These are phyloP conservation scores for Suillus americanus DNA, from an alignment of 768 basidiomycete species.

Conservation along the genomic window DNA sequence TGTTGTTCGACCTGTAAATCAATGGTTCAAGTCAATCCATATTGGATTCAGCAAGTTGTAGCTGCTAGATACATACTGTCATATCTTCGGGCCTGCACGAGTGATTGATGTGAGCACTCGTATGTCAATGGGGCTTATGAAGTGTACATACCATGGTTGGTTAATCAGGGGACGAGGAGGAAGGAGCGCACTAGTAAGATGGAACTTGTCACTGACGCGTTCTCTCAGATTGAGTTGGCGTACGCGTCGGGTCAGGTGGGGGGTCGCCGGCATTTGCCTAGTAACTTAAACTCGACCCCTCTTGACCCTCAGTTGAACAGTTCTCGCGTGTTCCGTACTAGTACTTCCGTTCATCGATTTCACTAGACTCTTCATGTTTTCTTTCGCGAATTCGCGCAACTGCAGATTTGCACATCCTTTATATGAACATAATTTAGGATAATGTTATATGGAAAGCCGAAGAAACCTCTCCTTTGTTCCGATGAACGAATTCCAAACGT, in stretches of 20 bases:
- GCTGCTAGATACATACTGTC: conserved; percentile 65
- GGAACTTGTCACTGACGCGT: conserved; percentile 24
- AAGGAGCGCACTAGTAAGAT: background rate
- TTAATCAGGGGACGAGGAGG: conserved; percentile 14
- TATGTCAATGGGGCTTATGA: background rate
- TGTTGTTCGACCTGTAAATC: conserved; percentile 80
- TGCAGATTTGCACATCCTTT: background rate
- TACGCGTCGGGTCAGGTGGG: conserved; percentile 20
- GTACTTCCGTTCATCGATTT: background rate
- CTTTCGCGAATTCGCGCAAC: background rate
- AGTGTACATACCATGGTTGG: conserved; percentile 47
- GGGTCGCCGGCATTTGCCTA: conserved; percentile 1
- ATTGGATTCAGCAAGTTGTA: conserved; percentile 3
- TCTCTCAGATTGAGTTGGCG: conserved; percentile 10
- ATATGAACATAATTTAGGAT: background rate
- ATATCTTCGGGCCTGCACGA: conserved; percentile 80
- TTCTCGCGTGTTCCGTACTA: no score
- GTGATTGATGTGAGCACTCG: background rate
- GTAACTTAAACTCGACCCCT: background rate
- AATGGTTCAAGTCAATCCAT: conserved; percentile 20
- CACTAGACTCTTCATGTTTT: background rate
- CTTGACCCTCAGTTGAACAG: background rate
- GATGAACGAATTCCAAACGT: background rate
- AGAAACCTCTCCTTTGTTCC: background rate
- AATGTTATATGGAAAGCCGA: background rate